Conservation (phyloP, 2,329 filamentous ascomycete species). For the Pseudogymnoascus destructans region DNA sequence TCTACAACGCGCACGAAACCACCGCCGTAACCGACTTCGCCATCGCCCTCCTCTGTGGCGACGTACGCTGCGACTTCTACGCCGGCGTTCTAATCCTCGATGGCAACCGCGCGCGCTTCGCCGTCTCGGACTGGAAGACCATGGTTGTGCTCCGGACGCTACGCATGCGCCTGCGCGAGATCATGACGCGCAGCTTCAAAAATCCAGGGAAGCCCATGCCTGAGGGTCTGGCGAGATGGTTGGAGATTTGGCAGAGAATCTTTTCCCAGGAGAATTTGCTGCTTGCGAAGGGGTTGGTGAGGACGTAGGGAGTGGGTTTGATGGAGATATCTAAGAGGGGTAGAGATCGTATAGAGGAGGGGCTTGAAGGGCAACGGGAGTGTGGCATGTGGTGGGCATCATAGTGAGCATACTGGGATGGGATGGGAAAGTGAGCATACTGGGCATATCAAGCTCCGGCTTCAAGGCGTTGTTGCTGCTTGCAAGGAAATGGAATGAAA, state of each 20-base stretch:
- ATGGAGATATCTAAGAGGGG: neutral
- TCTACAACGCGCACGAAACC: constrained; percentile 84
- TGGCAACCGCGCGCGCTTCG: constrained; percentile 73
- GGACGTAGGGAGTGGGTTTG: neutral
- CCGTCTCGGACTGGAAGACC: constrained; percentile 76
- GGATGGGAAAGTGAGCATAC: constrained; percentile 4
- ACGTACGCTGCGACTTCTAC: constrained; percentile 78
- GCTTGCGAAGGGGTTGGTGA: neutral
- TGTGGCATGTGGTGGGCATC: neutral
- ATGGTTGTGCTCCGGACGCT: constrained; percentile 81
- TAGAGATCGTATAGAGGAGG: neutral
- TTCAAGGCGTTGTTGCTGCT: neutral
- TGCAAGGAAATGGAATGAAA: neutral
- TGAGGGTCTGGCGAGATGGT: constrained; percentile 57
- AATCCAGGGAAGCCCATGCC: constrained; percentile 49
- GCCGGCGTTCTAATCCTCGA: constrained; percentile 79
- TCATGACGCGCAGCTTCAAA: constrained; percentile 59
- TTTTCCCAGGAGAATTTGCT: constrained; percentile 34
- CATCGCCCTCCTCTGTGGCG: constrained; percentile 73
- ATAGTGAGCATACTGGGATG: constrained; percentile 5
- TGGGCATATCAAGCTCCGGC: neutral
- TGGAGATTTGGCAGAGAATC: constrained; percentile 60
- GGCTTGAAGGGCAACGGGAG: neutral
- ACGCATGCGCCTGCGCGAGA: constrained; percentile 58
- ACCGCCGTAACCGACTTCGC: constrained; percentile 70